A percentile compares a stretch with the other conserved stretches of the same genome.
Evolutionary conservation across 306 rosid genomes (phyloP).

Genomic region (Hippophae gyantsensis): DNA sequence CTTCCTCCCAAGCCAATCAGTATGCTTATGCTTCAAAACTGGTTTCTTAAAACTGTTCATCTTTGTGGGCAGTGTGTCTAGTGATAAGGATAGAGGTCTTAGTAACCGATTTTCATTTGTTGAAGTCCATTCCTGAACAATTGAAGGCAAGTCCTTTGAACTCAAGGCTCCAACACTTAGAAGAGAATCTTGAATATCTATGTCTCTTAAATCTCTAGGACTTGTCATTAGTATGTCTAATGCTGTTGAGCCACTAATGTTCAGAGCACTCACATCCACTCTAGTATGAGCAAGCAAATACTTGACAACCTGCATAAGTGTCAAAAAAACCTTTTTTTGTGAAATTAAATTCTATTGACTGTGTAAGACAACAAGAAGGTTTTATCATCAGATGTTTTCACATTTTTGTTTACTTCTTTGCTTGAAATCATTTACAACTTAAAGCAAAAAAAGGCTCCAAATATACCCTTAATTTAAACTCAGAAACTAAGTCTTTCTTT

Average conservation of each 20-base stretch:
- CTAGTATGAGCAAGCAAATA: slow-evolving; percentile 4
- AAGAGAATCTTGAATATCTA: slow-evolving; percentile 18
- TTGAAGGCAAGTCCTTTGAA: slow-evolving; percentile 8
- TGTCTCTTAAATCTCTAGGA: slow-evolving; percentile 19
- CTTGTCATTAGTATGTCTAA: slow-evolving; percentile 24
- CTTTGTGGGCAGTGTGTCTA: background rate
- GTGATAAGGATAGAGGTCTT: background rate
- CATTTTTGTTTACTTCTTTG: background rate
- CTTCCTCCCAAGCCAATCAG: slow-evolving; percentile 22
- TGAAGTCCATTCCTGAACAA: slow-evolving; percentile 11
- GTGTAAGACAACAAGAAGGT: background rate
- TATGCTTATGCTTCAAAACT: background rate
- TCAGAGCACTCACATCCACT: slow-evolving; percentile 20
- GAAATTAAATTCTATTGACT: background rate
- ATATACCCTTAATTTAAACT: no score
- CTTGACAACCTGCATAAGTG: slow-evolving; percentile 18
- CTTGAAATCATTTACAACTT: no score
- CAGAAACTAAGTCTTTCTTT: no score
- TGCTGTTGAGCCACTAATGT: slow-evolving; percentile 17
- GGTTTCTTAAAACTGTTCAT: slow-evolving; percentile 4
- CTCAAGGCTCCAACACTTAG: slow-evolving; percentile 9
- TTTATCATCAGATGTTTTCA: background rate
- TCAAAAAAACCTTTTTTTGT: background rate
- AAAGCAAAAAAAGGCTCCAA: no score
- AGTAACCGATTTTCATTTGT: background rate